These are phyloP conservation scores for Penicillium antarcticum DNA, from an alignment of 495 filamentous ascomycete genomes.

Conservation along the genomic window DNA sequence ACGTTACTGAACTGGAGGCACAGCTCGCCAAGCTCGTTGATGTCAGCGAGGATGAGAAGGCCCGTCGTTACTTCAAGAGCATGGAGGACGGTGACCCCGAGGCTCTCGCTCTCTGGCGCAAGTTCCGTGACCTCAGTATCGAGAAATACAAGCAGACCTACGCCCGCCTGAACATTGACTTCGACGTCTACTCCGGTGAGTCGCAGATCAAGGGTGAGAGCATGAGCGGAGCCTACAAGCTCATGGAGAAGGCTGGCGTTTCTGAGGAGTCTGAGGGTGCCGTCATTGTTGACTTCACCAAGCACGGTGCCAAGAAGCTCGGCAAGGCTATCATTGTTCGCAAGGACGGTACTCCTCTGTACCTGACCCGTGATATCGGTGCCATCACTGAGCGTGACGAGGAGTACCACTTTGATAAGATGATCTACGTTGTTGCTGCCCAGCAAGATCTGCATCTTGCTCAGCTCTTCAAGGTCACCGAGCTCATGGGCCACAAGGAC, in stretches of 20 bases:
- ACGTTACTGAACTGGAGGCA: constrained; percentile 42
- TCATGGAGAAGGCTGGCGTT: constrained; percentile 68
- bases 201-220: constrained; percentile 82
- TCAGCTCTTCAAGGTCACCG: constrained; percentile 68
- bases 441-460: constrained; percentile 72
- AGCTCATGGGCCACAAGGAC: constrained; percentile 64
- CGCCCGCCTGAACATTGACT: constrained; percentile 83
- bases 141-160: constrained; percentile 79
- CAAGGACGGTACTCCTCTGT: constrained; percentile 65
- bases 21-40: constrained; percentile 52
- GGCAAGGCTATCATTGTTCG: constrained; percentile 67
- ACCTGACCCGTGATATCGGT: constrained; percentile 71
- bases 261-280: constrained; percentile 84
- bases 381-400: constrained; percentile 61
- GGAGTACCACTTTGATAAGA: constrained; percentile 66
- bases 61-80: constrained; percentile 80
- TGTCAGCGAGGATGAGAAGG: constrained; percentile 60
- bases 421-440: constrained; percentile 71
- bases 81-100: constrained; percentile 81
- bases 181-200: constrained; percentile 92
- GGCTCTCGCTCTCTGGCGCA: constrained; percentile 76
- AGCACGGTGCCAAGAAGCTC: constrained; percentile 65
- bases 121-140: constrained; percentile 89
- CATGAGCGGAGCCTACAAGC: constrained; percentile 63
- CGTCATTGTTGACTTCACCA: constrained; percentile 81